These are phyloP conservation scores for Sugiyamaella xylanicola DNA, from an alignment of 1,139 yeast genomes.

Conservation along the genomic window DNA sequence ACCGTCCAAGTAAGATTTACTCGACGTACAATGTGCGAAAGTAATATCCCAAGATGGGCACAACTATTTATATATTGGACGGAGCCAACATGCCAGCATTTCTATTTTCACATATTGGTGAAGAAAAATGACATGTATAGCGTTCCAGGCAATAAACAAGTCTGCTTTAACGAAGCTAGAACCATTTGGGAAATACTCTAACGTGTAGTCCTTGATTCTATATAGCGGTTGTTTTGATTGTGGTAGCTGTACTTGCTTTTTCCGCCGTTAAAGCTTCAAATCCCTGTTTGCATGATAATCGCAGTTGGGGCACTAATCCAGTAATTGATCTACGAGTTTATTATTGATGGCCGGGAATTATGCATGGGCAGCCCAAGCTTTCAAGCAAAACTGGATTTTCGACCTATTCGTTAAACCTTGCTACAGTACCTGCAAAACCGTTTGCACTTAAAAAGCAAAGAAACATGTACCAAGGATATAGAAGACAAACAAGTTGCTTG, in stretches of 20 bases:
- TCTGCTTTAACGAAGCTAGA: no score
- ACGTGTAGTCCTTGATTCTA: neutral
- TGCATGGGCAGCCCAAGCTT: neutral
- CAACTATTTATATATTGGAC: no score
- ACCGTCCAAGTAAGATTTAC: no score
- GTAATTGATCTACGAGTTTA: neutral
- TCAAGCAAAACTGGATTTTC: no score
- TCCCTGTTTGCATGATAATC: neutral
- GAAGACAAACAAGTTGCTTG: neutral
- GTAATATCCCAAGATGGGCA: no score
- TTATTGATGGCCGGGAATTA: neutral
- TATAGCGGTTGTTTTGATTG: no score
- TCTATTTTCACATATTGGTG: no score
- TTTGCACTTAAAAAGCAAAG: neutral
- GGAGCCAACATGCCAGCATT: no score
- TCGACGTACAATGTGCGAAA: no score
- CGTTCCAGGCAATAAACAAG: neutral
- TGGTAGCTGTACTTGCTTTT: neutral
- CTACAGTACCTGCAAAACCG: neutral
- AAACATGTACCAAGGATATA: neutral
- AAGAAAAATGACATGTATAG: neutral
- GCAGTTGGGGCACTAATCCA: neutral
- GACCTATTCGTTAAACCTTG: slow-evolving; percentile 1
- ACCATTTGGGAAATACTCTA: neutral
- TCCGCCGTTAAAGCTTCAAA: neutral